Base-by-base conservation (phyloP, 1,139 yeast species). In the Pneumocystis oryctolagi region DNA sequence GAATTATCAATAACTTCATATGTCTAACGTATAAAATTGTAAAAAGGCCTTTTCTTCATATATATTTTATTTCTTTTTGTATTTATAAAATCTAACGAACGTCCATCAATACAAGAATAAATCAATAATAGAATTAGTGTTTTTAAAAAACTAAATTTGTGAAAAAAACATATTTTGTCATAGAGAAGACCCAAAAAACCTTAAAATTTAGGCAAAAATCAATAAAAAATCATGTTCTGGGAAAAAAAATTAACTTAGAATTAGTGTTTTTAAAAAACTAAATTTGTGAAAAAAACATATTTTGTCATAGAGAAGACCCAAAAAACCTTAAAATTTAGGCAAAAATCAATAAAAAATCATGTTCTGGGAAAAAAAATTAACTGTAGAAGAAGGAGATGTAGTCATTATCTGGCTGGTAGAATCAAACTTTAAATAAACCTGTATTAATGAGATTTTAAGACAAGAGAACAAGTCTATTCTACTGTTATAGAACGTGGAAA, bases 391-490 rank as follows among this genome's bases (percentile, higher is more conserved):
- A 47, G 55, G 55, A 20, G 55, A 47, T 25, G 55, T 47, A 3
- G 55, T 25, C 2, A 47, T 47, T 25, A 47, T 47, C 20, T 47
- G 55, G 55, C 55, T 47, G 55, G 55, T 25, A 47, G 3, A 25
- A 28, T 3, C 3, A 12, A 47, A 2, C 9, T n/a, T 25, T 9
- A 25, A 47, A 12, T 47, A 9, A 28, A 25, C 20, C 4, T 25
- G 14, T 18, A 28, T 25, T 47, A 25, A 47, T 25, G 25, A 5
- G 16, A 12, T 25, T 3, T 9, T 25, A 16, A 56, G 60, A 84
- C 92, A 59, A 79, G 98, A 69, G 85, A 84, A 47, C 81, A 84
- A 67, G 81, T 89, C 67, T 88, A 87, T 71, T 95, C 97, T 0
- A 75, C 90, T 57, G 78, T 76, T 2, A 82, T 89, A 74, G 56